A percentile compares a stretch with the other conserved stretches of the same genome.
Evolutionary conservation across 192 early-diverging fungal genomes (phyloP).

Genomic region (Podila minutissima): DNA sequence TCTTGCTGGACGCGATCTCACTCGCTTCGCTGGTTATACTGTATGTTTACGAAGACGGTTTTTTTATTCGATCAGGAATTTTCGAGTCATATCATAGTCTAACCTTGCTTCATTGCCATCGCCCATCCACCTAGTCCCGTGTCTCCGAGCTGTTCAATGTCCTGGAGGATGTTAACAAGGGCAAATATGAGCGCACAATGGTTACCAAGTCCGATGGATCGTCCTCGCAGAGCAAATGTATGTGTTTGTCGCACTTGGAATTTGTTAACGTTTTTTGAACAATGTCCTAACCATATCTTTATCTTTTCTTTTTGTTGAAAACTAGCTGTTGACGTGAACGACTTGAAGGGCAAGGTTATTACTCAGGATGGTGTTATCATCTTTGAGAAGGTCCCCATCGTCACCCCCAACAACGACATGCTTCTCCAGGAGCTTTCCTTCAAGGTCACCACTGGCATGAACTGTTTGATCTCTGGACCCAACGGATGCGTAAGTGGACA

Average conservation of each 20-base stretch:
- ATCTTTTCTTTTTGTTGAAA: background rate
- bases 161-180: constrained; percentile 62
- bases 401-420: constrained; percentile 78
- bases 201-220: constrained; percentile 45
- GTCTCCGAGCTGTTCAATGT: constrained; percentile 70
- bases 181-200: constrained; percentile 65
- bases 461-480: constrained; percentile 76
- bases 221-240: constrained; percentile 18
- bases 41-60: constrained; percentile 13
- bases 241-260: too few species aligned
- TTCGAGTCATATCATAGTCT: too few species aligned
- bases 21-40: constrained; percentile 71
- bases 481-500: constrained; percentile 57
- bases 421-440: constrained; percentile 76
- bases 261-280: too few species aligned
- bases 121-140: constrained; percentile 44
- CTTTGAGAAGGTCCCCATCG: constrained; percentile 81
- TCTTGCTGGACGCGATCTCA: constrained; percentile 71
- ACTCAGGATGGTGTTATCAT: constrained; percentile 64
- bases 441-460: constrained; percentile 75
- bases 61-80: background rate
- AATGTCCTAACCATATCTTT: too few species aligned
- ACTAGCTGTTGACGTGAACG: constrained; percentile 49
- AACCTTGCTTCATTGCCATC: background rate
- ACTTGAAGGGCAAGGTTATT: constrained; percentile 61